Evolutionary conservation across 2,329 filamentous ascomycete genomes (phyloP), one percentile per base, ranked within the genome.

Genomic region (Thyridium curvatum): DNA sequence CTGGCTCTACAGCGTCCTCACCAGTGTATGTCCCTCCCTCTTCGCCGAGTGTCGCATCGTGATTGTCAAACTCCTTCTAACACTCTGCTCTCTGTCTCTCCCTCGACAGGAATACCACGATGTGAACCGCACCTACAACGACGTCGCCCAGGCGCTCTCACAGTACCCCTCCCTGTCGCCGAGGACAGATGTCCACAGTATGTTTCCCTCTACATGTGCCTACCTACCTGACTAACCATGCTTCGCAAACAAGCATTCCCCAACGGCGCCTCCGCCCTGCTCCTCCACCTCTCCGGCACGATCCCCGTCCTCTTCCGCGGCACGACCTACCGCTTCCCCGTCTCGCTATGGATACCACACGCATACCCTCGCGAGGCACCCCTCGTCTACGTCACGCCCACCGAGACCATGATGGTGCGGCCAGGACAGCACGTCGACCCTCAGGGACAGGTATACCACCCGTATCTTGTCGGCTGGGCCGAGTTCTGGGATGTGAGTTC

Each of bases 141-240:
- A 97, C 64, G 82, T 94, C 51, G 90, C 86, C 46, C 84, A 88
- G 56, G 79, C 82, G 18, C 78, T 98, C 38, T 77, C 85, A 26
- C 77, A 84, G 50, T 88, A 89, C 56, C 79, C 88, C 8, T 84
- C 86, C 3, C 72, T 98, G 16, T 77, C 83, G 8, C 88, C 90
- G 18, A 79, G 86, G 51, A 98, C 93, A 44, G 90, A 97, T 61
- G 90, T 97, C 37, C 94, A 97, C 64, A 97, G 89, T 94, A 74
- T 52, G 79, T 41, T 34, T 37, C 37, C 39, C 14, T 18, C 18
- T n/a, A 38, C 42, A 38, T 46, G 42, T 18, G 18, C 18, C 17
- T 34, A n/a, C n/a, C n/a, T n/a, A n/a, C n/a, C n/a, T n/a, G n/a
- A n/a, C n/a, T n/a, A n/a, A n/a, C n/a, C n/a, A n/a, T n/a, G n/a